A percentile compares a stretch with the other conserved stretches of the same genome.
Evolutionary conservation across 345 rosid species (phyloP).

Genomic region (Gossypium stocksii): DNA sequence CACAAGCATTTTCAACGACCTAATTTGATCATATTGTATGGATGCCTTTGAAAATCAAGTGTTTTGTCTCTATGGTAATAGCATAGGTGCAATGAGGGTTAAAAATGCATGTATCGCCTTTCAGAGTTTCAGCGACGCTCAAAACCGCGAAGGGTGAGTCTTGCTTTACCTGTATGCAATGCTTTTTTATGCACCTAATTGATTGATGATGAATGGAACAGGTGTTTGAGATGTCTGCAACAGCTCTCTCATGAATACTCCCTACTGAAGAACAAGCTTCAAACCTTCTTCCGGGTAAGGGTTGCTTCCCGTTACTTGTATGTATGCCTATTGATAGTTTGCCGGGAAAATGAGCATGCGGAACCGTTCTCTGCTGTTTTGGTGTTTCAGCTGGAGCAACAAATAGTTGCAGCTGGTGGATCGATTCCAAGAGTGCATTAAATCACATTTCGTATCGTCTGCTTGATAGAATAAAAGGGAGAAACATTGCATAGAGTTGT

Average conservation of each 20-base stretch:
- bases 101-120: slow-evolving; percentile 58
- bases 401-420: slow-evolving; percentile 63
- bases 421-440: slow-evolving; percentile 23
- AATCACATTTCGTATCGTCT: not conserved
- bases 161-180: not conserved
- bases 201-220: slow-evolving; percentile 26
- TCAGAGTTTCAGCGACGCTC: slow-evolving; percentile 58
- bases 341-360: too few relatives aligned
- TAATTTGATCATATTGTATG: not conserved
- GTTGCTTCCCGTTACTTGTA: too few relatives aligned
- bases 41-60: not conserved
- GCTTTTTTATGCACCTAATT: not conserved
- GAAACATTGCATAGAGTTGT: not conserved
- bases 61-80: slow-evolving; percentile 30
- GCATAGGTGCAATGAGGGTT: slow-evolving; percentile 71
- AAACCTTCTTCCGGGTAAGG: slow-evolving; percentile 49
- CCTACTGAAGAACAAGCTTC: slow-evolving; percentile 59
- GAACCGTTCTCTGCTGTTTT: not conserved
- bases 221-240: slow-evolving; percentile 73
- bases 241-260: slow-evolving; percentile 56
- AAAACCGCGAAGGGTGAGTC: slow-evolving; percentile 70
- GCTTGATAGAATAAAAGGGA: slow-evolving; percentile 4
- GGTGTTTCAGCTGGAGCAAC: slow-evolving; percentile 56
- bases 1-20: not conserved
- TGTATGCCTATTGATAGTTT: too few relatives aligned